phyloP scores from a whole-genome alignment of 371 early-diverging fungal species.

The Mortierella sp. region DNA sequence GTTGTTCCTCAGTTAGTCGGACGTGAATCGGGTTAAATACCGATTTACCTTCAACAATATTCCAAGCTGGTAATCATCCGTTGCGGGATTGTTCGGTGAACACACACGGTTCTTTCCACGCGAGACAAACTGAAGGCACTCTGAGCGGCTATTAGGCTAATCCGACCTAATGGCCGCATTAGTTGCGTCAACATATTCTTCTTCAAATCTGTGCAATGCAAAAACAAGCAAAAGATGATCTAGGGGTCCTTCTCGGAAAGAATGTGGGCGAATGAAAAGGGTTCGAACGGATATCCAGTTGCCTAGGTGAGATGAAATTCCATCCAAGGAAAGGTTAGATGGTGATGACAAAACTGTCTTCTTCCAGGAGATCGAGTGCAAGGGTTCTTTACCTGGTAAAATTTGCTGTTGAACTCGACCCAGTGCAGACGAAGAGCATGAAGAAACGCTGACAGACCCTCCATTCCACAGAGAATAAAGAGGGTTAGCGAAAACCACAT shows the following conservation, averaged over 20 bases:
- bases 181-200: constrained; percentile 48
- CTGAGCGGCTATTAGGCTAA: constrained; percentile 42
- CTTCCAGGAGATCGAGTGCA: not conserved
- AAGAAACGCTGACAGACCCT: constrained; percentile 98
- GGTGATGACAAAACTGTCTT: not conserved
- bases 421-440: constrained; percentile 99
- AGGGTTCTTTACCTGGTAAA: constrained; percentile 71
- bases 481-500: constrained; percentile 89
- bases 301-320: constrained; percentile 58
- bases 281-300: constrained; percentile 83
- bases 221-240: too few species aligned
- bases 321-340: not conserved
- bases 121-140: constrained; percentile 54
- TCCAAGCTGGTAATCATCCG: constrained; percentile 56
- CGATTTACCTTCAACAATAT: constrained; percentile 50
- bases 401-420: constrained; percentile 99
- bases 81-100: constrained; percentile 32
- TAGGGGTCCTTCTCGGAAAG: constrained; percentile 22
- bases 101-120: constrained; percentile 51
- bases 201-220: too few species aligned
- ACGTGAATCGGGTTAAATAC: constrained; percentile 54
- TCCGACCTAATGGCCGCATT: constrained; percentile 42
- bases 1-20: constrained; percentile 51
- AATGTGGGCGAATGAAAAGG: constrained; percentile 73
- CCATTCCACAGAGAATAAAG: constrained; percentile 94